A percentile compares a stretch with the other conserved stretches of the same genome.
Conservation (phyloP, 1,284 basidiomycete genomes). For the Heterobasidion occidentale region DNA sequence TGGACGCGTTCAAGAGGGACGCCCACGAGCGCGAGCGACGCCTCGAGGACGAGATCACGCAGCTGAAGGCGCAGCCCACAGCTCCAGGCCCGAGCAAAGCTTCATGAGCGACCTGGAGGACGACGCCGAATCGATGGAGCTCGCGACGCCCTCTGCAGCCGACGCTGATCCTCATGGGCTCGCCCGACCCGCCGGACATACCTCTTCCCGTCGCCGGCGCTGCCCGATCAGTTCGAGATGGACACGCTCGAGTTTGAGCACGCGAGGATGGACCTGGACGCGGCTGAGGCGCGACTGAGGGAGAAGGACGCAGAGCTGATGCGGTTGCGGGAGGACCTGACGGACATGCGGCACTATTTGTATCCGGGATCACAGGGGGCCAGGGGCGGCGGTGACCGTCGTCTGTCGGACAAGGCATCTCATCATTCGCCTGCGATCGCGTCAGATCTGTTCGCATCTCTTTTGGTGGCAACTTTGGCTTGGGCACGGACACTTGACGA, state of each 20-base stretch:
- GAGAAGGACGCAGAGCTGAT: conserved; percentile 3
- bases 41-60: background rate
- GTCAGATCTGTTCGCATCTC: too few relatives aligned
- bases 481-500: too few relatives aligned
- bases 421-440: too few relatives aligned
- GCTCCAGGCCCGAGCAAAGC: conserved; percentile 11
- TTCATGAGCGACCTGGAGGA: conserved; percentile 8
- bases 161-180: conserved; percentile 9
- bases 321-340: background rate
- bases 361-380: background rate
- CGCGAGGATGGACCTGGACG: background rate
- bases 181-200: background rate
- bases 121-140: conserved; percentile 46
- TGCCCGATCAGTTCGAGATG: background rate
- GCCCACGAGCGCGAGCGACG: background rate
- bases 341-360: background rate
- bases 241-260: background rate
- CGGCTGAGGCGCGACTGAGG: background rate
- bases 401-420: too few relatives aligned
- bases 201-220: background rate
- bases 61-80: conserved; percentile 7
- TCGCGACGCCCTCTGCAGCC: conserved; percentile 49
- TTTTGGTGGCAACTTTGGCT: too few relatives aligned
- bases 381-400: too few relatives aligned
- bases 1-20: background rate